Percentiles rank a stretch among this genome's conserved stretches.
Conservation (phyloP, 441 rosid genomes). For the Euphorbia celastroides region DNA sequence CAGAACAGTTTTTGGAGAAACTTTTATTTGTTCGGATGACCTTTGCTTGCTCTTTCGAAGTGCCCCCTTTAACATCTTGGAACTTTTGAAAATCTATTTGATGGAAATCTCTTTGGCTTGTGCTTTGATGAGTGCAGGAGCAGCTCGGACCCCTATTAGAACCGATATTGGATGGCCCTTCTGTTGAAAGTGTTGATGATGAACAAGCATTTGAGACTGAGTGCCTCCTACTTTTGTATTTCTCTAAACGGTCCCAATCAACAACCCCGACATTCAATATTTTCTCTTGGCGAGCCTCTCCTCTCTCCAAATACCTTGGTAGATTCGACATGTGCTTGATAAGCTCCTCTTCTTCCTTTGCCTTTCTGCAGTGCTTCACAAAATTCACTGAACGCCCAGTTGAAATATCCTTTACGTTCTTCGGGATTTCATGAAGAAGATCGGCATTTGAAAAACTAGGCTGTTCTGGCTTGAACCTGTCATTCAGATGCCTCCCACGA, state of each 20-base stretch:
- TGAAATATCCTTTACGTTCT: constrained; percentile 32
- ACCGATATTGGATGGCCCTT: no score
- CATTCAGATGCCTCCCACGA: constrained; percentile 30
- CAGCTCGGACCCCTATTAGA: constrained; percentile 44
- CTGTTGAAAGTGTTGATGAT: no score
- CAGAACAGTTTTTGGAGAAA: constrained; percentile 28
- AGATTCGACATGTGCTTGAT: constrained; percentile 85
- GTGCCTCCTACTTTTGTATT: constrained; percentile 42
- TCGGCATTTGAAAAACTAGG: constrained; percentile 43
- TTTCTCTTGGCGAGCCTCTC: constrained; percentile 49
- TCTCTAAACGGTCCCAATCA: constrained; percentile 82
- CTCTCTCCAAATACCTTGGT: constrained; percentile 77
- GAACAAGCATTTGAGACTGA: constrained; percentile 57
- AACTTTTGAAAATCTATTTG: constrained; percentile 25
- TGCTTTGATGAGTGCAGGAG: constrained; percentile 40
- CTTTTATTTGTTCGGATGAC: constrained; percentile 25
- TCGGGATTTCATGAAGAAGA: constrained; percentile 38
- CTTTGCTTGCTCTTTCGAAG: constrained; percentile 21
- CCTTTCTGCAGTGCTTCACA: constrained; percentile 25
- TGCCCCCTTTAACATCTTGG: constrained; percentile 24
- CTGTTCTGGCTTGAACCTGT: constrained; percentile 38
- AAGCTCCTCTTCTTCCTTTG: constrained; percentile 59
- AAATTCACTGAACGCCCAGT: constrained; percentile 26
- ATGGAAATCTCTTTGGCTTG: constrained; percentile 28
- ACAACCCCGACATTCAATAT: constrained; percentile 85